These are phyloP conservation scores for Gelatoporia subvermispora DNA, from an alignment of 768 basidiomycete genomes.

Conservation along the genomic window DNA sequence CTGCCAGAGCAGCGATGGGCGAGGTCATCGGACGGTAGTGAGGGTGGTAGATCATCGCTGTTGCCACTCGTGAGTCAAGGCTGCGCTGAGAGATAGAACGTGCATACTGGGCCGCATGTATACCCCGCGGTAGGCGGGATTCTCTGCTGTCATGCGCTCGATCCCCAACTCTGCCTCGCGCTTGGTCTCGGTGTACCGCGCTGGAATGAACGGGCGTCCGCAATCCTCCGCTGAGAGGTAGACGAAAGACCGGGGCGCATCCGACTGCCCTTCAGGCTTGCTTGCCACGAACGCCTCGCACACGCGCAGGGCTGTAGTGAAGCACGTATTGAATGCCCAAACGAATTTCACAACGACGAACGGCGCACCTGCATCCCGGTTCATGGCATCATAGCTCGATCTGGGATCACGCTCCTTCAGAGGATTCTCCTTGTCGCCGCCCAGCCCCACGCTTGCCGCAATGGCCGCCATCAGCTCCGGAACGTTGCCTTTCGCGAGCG, in stretches of 20 bases:
- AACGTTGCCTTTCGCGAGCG: constrained; percentile 56
- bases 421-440: constrained; percentile 42
- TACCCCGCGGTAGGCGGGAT: constrained; percentile 57
- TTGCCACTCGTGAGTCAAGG: neutral
- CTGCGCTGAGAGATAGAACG: neutral
- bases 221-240: constrained; percentile 96
- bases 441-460: constrained; percentile 32
- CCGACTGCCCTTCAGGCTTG: constrained; percentile 22
- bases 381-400: constrained; percentile 71
- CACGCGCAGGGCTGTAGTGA: constrained; percentile 58
- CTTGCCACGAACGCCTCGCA: constrained; percentile 70
- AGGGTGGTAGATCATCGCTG: constrained; percentile 95
- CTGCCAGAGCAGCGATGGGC: constrained; percentile 77
- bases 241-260: constrained; percentile 64
- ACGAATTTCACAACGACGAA: neutral
- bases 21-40: constrained; percentile 88
- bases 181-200: constrained; percentile 90
- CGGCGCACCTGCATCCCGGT: constrained; percentile 77
- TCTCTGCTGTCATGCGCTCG: constrained; percentile 40
- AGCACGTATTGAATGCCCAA: neutral
- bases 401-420: constrained; percentile 38
- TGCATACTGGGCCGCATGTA: constrained; percentile 82
- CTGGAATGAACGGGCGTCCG: constrained; percentile 80
- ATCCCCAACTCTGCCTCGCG: constrained; percentile 82
- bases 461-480: constrained; percentile 46